Conservation (phyloP, 2,329 filamentous ascomycete species). For the Podosphaera leucotricha region DNA sequence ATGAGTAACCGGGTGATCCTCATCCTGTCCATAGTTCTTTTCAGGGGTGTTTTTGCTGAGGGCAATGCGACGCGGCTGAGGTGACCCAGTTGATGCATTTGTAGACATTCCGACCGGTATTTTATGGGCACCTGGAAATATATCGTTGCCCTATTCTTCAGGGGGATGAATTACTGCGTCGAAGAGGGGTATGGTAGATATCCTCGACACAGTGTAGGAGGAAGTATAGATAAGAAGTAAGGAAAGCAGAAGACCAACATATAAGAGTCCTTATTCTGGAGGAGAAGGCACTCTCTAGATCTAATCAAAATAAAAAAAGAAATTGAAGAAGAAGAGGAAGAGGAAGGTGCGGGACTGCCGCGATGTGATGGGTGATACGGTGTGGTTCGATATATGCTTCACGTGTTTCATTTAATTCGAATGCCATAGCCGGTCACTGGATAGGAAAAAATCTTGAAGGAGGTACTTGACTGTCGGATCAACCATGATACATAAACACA, state of each 20-base stretch:
- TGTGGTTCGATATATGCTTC: not conserved
- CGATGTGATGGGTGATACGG: not conserved
- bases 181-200: constrained; percentile 4
- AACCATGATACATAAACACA: not conserved
- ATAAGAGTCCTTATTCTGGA: constrained; percentile 15
- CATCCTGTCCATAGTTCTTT: constrained; percentile 13
- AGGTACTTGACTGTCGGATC: not conserved
- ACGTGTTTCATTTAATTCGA: not conserved
- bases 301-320: not conserved
- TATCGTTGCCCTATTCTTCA: not conserved
- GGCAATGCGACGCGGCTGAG: constrained; percentile 17
- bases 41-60: constrained; percentile 17
- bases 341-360: constrained; percentile 1
- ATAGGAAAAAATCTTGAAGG: not conserved
- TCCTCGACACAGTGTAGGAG: constrained; percentile 12
- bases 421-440: not conserved
- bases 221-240: constrained; percentile 10
- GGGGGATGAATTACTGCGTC: not conserved
- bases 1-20: constrained; percentile 6
- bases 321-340: not conserved
- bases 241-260: constrained; percentile 10
- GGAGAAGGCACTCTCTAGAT: constrained; percentile 10
- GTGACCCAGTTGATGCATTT: constrained; percentile 20
- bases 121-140: not conserved
- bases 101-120: constrained; percentile 19